Percentiles rank a stretch among this genome's conserved stretches.
Conservation (phyloP, 2,329 filamentous ascomycete genomes). For the Aspergillus fructus region DNA sequence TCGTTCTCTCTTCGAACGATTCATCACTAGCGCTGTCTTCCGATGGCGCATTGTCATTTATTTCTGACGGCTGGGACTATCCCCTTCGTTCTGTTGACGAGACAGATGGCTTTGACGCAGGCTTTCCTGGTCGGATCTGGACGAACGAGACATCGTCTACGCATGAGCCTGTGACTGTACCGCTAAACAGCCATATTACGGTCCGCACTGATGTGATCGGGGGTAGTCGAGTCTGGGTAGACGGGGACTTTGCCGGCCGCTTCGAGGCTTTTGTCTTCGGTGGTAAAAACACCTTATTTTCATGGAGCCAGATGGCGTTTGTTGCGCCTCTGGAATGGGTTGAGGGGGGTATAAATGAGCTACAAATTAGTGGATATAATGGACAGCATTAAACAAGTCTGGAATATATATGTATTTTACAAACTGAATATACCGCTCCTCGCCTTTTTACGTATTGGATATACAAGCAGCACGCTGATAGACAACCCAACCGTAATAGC, state of each 20-base stretch:
- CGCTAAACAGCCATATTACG: conserved; percentile 23
- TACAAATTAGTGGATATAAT: not conserved
- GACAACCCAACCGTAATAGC: conserved; percentile 49
- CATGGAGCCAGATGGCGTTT: conserved; percentile 59
- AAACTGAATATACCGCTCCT: conserved; percentile 41
- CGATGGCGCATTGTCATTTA: conserved; percentile 42
- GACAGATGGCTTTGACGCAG: conserved; percentile 45
- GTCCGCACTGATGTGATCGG: conserved; percentile 42
- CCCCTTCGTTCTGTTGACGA: conserved; percentile 48
- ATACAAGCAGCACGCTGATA: conserved; percentile 45
- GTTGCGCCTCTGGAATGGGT: conserved; percentile 48
- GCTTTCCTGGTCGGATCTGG: conserved; percentile 55
- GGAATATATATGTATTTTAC: not conserved
- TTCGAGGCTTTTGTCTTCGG: conserved; percentile 58
- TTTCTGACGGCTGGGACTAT: conserved; percentile 47
- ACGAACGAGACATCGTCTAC: conserved; percentile 49
- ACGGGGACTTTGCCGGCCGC: conserved; percentile 48
- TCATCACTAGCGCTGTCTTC: conserved; percentile 40
- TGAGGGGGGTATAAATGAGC: conserved; percentile 1
- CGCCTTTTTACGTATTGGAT: conserved; percentile 43
- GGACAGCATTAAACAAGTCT: not conserved
- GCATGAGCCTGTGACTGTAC: conserved; percentile 43
- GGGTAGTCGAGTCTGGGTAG: conserved; percentile 52
- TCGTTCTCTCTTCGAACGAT: conserved; percentile 47
- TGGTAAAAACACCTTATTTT: conserved; percentile 51